Evolutionary conservation across 495 filamentous ascomycete genomes (phyloP), one percentile per base, ranked within the genome.

Genomic region (Sabuloglossum arenarium): DNA sequence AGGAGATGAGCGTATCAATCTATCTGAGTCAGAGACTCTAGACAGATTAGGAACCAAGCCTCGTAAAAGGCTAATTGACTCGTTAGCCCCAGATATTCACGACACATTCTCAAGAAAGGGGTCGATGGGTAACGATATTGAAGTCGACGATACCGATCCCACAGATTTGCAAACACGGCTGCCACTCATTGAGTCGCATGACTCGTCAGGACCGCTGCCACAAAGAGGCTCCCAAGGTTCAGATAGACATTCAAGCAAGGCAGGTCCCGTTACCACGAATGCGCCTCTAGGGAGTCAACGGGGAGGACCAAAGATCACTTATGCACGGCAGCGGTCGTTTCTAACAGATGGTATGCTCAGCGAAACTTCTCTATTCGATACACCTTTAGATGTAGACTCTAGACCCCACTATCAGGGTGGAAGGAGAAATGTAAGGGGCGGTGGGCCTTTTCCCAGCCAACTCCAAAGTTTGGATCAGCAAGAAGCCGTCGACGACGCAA

Each of bases 311-410:
- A 75, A 67, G 54, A 67, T 79, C 31, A 84, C 80, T 8, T 84
- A 84, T 67, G 75, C 76, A n/a, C 72, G 71, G 27, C 75, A 79
- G 59, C 71, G 80, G 29, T 77, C 79, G 24, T 80, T 79, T 47
- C 62, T 82, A 16, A 70, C 73, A 61, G 77, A 81, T 43, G 57
- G 61, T 19, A 64, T 59, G 32, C 30, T 67, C 5, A 64, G 67
- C 52, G 63, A 65, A 47, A 53, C 59, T 19, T 56, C 60, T 8
- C 43, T 68, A 4, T 51, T 54, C 12, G 47, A 37, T 54, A 19
- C 49, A 8, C 45, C 56, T 3, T 19, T 46, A 6, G 42, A 30
- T 23, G 34, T 47, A 10, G 42, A 31, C 16, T 32, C 32, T 34
- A 25, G 27, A 16, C 4, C 29, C 6, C 29, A 56, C 12, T 24